These are phyloP conservation scores for Dactylellina cionopaga DNA, from an alignment of 2,329 filamentous ascomycete genomes.

Conservation along the genomic window DNA sequence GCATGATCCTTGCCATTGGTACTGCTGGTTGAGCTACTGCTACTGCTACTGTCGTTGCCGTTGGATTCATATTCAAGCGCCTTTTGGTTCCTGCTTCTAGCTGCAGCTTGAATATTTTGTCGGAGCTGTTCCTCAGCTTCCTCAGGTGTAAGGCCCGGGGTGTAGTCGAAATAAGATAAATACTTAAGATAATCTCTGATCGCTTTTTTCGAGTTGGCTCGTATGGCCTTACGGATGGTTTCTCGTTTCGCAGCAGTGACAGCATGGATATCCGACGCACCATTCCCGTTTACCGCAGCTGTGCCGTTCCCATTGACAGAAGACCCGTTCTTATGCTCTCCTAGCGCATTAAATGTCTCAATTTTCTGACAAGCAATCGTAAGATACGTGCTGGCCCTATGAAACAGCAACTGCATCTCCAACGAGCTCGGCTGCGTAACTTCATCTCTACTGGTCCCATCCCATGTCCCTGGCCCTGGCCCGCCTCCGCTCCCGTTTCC, in stretches of 20 bases:
- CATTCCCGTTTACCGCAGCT: slow-evolving; percentile 3
- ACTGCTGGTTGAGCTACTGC: not conserved
- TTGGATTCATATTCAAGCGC: slow-evolving; percentile 48
- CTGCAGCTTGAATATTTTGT: slow-evolving; percentile 43
- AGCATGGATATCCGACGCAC: slow-evolving; percentile 14
- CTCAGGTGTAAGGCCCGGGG: slow-evolving; percentile 73
- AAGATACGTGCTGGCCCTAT: slow-evolving; percentile 77
- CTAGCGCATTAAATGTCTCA: slow-evolving; percentile 43
- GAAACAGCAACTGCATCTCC: slow-evolving; percentile 78
- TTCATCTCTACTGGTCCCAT: slow-evolving; percentile 63
- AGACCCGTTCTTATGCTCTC: slow-evolving; percentile 59
- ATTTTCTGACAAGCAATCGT: slow-evolving; percentile 68
- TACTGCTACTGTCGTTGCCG: slow-evolving; percentile 17
- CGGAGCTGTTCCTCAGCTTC: slow-evolving; percentile 56
- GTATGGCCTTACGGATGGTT: slow-evolving; percentile 75
- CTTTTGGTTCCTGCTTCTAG: slow-evolving; percentile 41
- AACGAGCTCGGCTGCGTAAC: slow-evolving; percentile 78
- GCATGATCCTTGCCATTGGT: slow-evolving; percentile 17
- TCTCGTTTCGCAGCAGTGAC: slow-evolving; percentile 60
- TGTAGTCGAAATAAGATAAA: slow-evolving; percentile 79
- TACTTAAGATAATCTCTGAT: slow-evolving; percentile 79
- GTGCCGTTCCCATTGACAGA: slow-evolving; percentile 53
- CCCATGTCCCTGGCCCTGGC: slow-evolving; percentile 38
- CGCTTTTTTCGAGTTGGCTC: slow-evolving; percentile 78
- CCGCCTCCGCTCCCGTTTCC: slow-evolving; percentile 56